phyloP scores from a whole-genome alignment of 2,329 filamentous ascomycete genomes.

The Thelonectria olida region DNA sequence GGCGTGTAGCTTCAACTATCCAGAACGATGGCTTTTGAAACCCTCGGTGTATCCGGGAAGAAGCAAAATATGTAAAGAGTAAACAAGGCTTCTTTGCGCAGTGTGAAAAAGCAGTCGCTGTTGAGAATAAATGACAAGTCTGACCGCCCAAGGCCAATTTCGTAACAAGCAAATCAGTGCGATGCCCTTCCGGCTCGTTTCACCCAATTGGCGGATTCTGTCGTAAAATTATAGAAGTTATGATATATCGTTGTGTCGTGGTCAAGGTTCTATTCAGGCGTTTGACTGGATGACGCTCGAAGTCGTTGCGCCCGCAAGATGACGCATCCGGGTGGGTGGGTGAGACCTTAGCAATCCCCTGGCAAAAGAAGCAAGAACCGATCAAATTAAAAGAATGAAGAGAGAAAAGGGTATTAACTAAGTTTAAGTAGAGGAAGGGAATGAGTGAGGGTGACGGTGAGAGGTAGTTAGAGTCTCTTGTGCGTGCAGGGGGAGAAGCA shows the following conservation, averaged over 20 bases:
- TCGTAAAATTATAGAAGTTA: conserved; percentile 7
- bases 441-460: too few relatives aligned
- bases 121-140: neutral
- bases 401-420: conserved; percentile 1
- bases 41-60: conserved; percentile 14
- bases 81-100: neutral
- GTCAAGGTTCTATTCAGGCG: conserved; percentile 8
- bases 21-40: neutral
- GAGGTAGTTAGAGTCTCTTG: too few relatives aligned
- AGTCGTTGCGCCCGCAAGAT: conserved; percentile 21
- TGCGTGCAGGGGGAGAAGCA: neutral
- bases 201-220: conserved; percentile 5
- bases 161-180: conserved; percentile 8
- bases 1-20: neutral
- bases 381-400: neutral
- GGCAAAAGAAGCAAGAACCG: conserved; percentile 1
- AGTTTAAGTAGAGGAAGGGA: neutral
- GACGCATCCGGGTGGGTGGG: conserved; percentile 19
- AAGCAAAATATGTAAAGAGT: neutral
- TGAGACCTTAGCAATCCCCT: conserved; percentile 21
- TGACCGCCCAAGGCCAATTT: neutral
- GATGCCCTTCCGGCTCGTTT: neutral
- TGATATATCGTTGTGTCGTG: conserved; percentile 9
- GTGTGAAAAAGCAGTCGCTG: neutral
- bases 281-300: neutral